phyloP scores from a whole-genome alignment of 768 basidiomycete species.

The Scleroderma citrinum region DNA sequence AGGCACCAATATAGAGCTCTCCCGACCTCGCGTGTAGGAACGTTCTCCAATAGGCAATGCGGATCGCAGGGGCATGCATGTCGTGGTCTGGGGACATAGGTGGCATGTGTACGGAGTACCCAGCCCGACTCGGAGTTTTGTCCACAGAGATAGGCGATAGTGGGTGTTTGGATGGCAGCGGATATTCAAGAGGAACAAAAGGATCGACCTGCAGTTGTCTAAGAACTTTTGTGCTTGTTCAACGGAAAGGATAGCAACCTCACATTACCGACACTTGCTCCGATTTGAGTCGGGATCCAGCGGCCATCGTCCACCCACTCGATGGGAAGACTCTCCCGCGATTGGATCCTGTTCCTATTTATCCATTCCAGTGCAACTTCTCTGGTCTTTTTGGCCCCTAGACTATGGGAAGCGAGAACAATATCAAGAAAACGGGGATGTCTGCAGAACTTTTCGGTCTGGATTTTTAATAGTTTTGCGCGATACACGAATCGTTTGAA shows the following conservation, averaged over 20 bases:
- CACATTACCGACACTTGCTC: conserved; percentile 35
- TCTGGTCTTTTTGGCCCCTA: conserved; percentile 19
- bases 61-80: conserved; percentile 1
- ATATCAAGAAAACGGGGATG: conserved; percentile 45
- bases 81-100: background rate
- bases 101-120: too few species aligned
- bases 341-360: conserved; percentile 1
- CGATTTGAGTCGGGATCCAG: conserved; percentile 15
- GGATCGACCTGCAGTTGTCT: too few species aligned
- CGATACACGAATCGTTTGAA: conserved; percentile 41
- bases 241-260: conserved; percentile 3
- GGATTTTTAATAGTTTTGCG: conserved; percentile 30
- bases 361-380: conserved; percentile 20
- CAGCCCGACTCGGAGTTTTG: too few species aligned
- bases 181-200: too few species aligned
- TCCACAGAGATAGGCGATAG: too few species aligned
- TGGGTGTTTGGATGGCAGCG: too few species aligned
- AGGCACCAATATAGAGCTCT: conserved; percentile 43
- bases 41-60: conserved; percentile 12
- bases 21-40: conserved; percentile 37
- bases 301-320: conserved; percentile 6
- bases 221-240: too few species aligned
- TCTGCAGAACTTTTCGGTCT: conserved; percentile 27
- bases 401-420: conserved; percentile 13
- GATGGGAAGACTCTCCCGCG: background rate